phyloP scores from a whole-genome alignment of 805 yeast genomes.

The Nakazawaea peltata region DNA sequence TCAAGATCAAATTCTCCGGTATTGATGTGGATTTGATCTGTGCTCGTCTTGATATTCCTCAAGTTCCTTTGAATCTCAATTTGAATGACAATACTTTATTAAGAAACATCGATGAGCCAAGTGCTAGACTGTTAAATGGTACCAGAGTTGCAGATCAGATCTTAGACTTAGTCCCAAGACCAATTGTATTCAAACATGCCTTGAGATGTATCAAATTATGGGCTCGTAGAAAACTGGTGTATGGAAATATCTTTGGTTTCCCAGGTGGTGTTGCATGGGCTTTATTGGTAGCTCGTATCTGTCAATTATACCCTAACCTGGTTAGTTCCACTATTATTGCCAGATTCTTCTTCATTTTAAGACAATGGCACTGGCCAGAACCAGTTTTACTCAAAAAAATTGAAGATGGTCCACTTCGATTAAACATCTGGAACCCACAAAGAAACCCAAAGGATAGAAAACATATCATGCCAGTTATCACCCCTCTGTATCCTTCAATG shows the following conservation, averaged over 20 bases:
- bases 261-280: constrained; percentile 99
- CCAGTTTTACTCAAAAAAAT: constrained; percentile 89
- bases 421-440: constrained; percentile 94
- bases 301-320: constrained; percentile 95
- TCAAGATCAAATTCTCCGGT: constrained; percentile 80
- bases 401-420: constrained; percentile 96
- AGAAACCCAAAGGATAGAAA: constrained; percentile 82
- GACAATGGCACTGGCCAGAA: constrained; percentile 98
- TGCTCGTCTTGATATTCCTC: constrained; percentile 77
- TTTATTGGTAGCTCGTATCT: constrained; percentile 95
- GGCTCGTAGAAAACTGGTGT: constrained; percentile 94
- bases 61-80: constrained; percentile 68
- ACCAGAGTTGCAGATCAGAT: constrained; percentile 97
- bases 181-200: constrained; percentile 87
- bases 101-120: constrained; percentile 85
- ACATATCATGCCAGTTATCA: constrained; percentile 95
- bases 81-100: constrained; percentile 80
- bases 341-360: constrained; percentile 77
- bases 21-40: constrained; percentile 89
- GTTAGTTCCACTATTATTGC: constrained; percentile 87
- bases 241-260: constrained; percentile 92
- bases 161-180: constrained; percentile 81
- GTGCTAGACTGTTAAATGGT: constrained; percentile 85
- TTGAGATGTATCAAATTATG: constrained; percentile 88
- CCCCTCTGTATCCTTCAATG: constrained; percentile 98